These are phyloP conservation scores for Lasiosphaeris hirsuta DNA, from an alignment of 495 filamentous ascomycete species.

Conservation along the genomic window DNA sequence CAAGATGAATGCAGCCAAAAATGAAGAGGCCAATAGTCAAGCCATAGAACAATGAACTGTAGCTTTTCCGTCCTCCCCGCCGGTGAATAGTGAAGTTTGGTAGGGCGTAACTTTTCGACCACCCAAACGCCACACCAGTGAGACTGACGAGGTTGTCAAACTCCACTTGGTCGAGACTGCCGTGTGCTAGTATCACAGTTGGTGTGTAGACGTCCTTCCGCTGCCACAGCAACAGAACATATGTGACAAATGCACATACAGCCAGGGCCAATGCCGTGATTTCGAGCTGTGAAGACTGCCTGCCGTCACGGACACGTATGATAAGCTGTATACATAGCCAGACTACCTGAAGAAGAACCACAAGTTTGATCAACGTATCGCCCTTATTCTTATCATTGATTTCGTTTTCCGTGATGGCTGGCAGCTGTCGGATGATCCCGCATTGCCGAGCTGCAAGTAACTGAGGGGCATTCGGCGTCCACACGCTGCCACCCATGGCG, in stretches of 20 bases:
- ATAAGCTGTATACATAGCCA: slow-evolving; percentile 1
- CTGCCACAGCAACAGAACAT: background rate
- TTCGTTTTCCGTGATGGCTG: background rate
- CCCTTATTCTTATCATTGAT: slow-evolving; percentile 10
- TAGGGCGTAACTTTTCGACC: background rate
- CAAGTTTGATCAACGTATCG: background rate
- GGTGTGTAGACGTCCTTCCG: slow-evolving; percentile 5
- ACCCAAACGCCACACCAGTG: background rate
- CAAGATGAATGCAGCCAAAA: slow-evolving; percentile 9
- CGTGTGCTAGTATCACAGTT: background rate
- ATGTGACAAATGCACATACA: slow-evolving; percentile 3
- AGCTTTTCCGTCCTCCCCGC: too few species aligned
- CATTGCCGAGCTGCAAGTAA: background rate
- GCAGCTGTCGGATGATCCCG: background rate
- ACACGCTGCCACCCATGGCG: background rate
- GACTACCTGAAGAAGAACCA: background rate
- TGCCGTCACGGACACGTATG: background rate
- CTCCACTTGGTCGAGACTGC: background rate
- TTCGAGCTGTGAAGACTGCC: slow-evolving; percentile 5
- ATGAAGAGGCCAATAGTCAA: background rate
- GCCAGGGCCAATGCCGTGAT: slow-evolving; percentile 8
- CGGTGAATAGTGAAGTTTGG: too few species aligned
- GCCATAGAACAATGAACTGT: too few species aligned
- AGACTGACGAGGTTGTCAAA: background rate
- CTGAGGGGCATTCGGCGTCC: background rate